These are phyloP conservation scores for Fusarium guadeloupense DNA, from an alignment of 2,329 filamentous ascomycete species.

Conservation along the genomic window DNA sequence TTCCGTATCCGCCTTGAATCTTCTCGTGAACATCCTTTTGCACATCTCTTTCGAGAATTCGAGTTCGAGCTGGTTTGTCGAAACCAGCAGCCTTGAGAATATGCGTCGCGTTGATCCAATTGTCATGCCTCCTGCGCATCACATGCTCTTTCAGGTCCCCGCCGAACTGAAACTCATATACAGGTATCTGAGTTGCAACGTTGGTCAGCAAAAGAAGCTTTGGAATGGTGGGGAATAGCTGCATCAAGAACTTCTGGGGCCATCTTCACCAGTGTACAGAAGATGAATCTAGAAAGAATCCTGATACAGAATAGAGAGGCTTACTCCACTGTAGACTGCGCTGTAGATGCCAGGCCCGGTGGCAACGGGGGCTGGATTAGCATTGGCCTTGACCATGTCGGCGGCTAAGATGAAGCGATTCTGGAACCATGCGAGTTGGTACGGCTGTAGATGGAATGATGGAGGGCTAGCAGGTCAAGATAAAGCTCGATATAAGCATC, in stretches of 20 bases:
- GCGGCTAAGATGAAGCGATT: conserved; percentile 38
- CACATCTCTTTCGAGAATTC: conserved; percentile 95
- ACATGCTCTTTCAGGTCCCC: conserved; percentile 84
- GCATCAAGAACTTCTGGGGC: not conserved
- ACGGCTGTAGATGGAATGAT: conserved; percentile 1
- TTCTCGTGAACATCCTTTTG: conserved; percentile 98
- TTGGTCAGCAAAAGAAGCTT: conserved; percentile 4
- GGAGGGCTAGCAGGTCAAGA: not conserved
- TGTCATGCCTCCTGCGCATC: conserved; percentile 90
- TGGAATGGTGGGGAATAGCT: not conserved
- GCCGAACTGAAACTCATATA: conserved; percentile 91
- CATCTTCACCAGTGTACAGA: not conserved
- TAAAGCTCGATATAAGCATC: conserved; percentile 5
- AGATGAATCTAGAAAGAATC: not conserved
- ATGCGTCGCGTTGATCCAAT: conserved; percentile 99
- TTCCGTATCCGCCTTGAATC: conserved; percentile 97
- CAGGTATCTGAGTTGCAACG: conserved; percentile 74
- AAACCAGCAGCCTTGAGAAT: conserved; percentile 97
- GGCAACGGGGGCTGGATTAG: conserved; percentile 41
- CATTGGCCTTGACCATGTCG: conserved; percentile 59
- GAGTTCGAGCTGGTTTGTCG: conserved; percentile 93
- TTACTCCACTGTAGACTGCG: conserved; percentile 75
- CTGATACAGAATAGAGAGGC: conserved; percentile 42
- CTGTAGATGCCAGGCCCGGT: conserved; percentile 67
- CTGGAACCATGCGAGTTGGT: conserved; percentile 30